These are phyloP conservation scores for Lentinula detonsa DNA, from an alignment of 768 basidiomycete genomes.

Conservation along the genomic window DNA sequence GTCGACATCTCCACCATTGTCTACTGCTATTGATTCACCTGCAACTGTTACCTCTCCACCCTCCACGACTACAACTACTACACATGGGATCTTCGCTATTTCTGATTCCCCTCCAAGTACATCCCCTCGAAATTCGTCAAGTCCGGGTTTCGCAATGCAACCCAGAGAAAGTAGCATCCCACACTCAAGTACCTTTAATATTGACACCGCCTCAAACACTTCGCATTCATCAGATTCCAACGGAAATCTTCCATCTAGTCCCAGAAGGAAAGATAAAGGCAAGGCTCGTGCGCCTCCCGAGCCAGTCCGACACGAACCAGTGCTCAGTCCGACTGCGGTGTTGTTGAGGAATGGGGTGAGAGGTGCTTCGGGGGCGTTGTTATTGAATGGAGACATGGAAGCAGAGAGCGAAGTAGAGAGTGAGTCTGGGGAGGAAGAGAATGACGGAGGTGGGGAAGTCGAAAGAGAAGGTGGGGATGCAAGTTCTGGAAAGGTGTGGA, in stretches of 20 bases:
- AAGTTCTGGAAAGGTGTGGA: not conserved
- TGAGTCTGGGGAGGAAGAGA: not conserved
- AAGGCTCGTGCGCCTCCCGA: slow-evolving; percentile 68
- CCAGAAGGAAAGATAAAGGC: slow-evolving; percentile 68
- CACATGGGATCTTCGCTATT: not conserved
- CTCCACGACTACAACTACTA: not conserved
- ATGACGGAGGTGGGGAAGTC: slow-evolving; percentile 21
- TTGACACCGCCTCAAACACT: no score
- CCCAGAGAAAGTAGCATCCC: not conserved
- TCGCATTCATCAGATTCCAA: no score
- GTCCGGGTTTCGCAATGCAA: slow-evolving; percentile 34
- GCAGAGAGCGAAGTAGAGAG: not conserved
- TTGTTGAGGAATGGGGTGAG: slow-evolving; percentile 21
- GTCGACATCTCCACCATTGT: not conserved
- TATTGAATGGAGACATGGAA: not conserved
- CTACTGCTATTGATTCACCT: not conserved
- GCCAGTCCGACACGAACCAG: slow-evolving; percentile 62
- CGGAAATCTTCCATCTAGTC: not conserved
- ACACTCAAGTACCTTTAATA: no score
- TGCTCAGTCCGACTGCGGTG: slow-evolving; percentile 61
- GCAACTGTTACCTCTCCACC: not conserved
- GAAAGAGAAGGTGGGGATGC: slow-evolving; percentile 13
- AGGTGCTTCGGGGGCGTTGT: not conserved
- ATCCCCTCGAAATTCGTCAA: not conserved
- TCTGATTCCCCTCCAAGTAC: not conserved